Evolutionary conservation across 495 filamentous ascomycete genomes (phyloP).

Genomic region (Neurospora terricola): DNA sequence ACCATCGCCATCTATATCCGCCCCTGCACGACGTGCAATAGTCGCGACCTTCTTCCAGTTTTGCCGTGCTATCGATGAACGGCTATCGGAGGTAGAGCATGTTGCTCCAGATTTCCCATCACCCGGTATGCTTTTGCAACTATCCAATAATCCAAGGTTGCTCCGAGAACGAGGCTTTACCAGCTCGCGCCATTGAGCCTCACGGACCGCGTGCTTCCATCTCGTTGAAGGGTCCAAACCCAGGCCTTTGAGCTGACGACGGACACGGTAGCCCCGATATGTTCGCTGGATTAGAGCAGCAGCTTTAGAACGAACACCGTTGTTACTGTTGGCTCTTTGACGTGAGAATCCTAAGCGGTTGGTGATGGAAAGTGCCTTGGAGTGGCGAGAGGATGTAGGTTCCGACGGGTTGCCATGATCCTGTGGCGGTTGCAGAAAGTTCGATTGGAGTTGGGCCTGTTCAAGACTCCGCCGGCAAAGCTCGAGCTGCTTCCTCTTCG

Average conservation of each 20-base stretch:
- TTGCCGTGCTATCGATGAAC: conserved; percentile 37
- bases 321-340: conserved; percentile 4
- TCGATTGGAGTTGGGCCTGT: conserved; percentile 10
- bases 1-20: conserved; percentile 42
- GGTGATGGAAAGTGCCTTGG: background rate
- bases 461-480: conserved; percentile 18
- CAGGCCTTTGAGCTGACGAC: conserved; percentile 54
- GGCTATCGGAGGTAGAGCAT: conserved; percentile 1
- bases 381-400: background rate
- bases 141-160: conserved; percentile 1
- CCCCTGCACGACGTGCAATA: conserved; percentile 61
- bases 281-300: conserved; percentile 52
- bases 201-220: conserved; percentile 58
- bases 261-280: conserved; percentile 61
- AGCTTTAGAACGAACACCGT: conserved; percentile 25
- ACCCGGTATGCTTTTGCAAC: background rate
- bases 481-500: conserved; percentile 23
- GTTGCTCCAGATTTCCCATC: background rate
- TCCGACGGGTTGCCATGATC: background rate
- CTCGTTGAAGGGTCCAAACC: conserved; percentile 55
- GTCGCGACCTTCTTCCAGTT: conserved; percentile 67
- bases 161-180: conserved; percentile 36
- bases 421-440: conserved; percentile 8
- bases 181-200: conserved; percentile 50
- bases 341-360: background rate